Percentiles rank a stretch among this genome's conserved stretches.
Evolutionary conservation across 306 rosid genomes (phyloP).

Genomic region (Vicia villosa): DNA sequence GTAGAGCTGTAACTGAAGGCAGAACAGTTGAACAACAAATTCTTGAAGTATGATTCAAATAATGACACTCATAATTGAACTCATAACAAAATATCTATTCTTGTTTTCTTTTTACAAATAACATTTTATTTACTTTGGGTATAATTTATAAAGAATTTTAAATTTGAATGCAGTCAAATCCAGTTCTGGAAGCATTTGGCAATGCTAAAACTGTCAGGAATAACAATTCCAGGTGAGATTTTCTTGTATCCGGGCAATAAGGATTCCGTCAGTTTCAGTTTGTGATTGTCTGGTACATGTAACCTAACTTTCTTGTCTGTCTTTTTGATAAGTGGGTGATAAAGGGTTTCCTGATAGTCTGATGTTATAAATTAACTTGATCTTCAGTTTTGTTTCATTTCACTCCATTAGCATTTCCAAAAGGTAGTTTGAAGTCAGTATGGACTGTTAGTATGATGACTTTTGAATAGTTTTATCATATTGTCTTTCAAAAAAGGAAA

Average conservation of each 20-base stretch:
- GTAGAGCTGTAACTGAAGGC: slow-evolving; percentile 93
- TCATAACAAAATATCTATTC: slow-evolving; percentile 23
- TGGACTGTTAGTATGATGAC: slow-evolving; percentile 19
- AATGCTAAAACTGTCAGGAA: slow-evolving; percentile 98
- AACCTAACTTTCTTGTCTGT: background rate
- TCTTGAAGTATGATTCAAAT: slow-evolving; percentile 76
- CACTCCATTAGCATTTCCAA: slow-evolving; percentile 9
- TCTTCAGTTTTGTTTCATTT: slow-evolving; percentile 28
- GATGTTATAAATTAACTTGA: slow-evolving; percentile 19
- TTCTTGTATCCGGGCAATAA: slow-evolving; percentile 38
- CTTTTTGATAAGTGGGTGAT: slow-evolving; percentile 29
- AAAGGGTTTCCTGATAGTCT: slow-evolving; percentile 13
- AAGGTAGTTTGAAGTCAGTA: slow-evolving; percentile 23
- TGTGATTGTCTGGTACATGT: slow-evolving; percentile 11
- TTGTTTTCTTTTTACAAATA: slow-evolving; percentile 3
- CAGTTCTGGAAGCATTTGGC: slow-evolving; percentile 99
- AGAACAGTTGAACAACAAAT: slow-evolving; percentile 98
- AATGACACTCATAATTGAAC: slow-evolving; percentile 30
- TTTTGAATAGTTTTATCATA: slow-evolving; percentile 10
- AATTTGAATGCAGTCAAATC: slow-evolving; percentile 82
- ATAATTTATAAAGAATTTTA: slow-evolving; percentile 20
- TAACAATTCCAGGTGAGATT: slow-evolving; percentile 90
- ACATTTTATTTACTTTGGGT: slow-evolving; percentile 11
- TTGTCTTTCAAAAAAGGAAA: slow-evolving; percentile 30
- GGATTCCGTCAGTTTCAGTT: slow-evolving; percentile 26